These are phyloP conservation scores for Ceratocystis colombiana DNA, from an alignment of 2,329 filamentous ascomycete genomes.

Conservation along the genomic window DNA sequence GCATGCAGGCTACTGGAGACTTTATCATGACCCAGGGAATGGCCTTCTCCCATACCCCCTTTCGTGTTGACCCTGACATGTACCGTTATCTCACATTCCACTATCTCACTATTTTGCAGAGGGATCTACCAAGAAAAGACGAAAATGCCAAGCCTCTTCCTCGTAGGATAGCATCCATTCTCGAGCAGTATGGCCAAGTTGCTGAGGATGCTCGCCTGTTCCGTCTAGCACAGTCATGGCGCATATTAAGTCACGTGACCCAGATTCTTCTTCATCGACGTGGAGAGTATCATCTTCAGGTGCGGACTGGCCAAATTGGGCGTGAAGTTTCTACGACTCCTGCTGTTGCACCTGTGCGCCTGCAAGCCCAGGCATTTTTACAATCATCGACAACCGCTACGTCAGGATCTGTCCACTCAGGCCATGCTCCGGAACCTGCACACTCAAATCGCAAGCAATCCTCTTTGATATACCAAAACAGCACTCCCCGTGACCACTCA, in stretches of 20 bases:
- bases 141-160: slow-evolving; percentile 35
- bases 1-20: slow-evolving; percentile 46
- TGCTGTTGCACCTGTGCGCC: slow-evolving; percentile 21
- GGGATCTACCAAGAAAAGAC: slow-evolving; percentile 36
- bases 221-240: slow-evolving; percentile 55
- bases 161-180: slow-evolving; percentile 41
- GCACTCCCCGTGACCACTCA: slow-evolving; percentile 8
- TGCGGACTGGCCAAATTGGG: slow-evolving; percentile 30
- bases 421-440: neutral
- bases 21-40: slow-evolving; percentile 54
- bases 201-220: slow-evolving; percentile 48
- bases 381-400: neutral
- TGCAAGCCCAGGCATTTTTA: neutral
- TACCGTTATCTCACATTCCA: slow-evolving; percentile 48
- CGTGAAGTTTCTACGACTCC: slow-evolving; percentile 15
- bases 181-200: slow-evolving; percentile 48
- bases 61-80: slow-evolving; percentile 40
- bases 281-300: slow-evolving; percentile 48
- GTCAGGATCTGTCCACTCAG: neutral
- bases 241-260: slow-evolving; percentile 48
- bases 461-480: neutral
- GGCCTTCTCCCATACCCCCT: slow-evolving; percentile 49
- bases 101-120: slow-evolving; percentile 47
- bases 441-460: slow-evolving; percentile 9
- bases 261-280: slow-evolving; percentile 44